phyloP scores from a whole-genome alignment of 176 grass and related monocot genomes.

The Carex parvula region DNA sequence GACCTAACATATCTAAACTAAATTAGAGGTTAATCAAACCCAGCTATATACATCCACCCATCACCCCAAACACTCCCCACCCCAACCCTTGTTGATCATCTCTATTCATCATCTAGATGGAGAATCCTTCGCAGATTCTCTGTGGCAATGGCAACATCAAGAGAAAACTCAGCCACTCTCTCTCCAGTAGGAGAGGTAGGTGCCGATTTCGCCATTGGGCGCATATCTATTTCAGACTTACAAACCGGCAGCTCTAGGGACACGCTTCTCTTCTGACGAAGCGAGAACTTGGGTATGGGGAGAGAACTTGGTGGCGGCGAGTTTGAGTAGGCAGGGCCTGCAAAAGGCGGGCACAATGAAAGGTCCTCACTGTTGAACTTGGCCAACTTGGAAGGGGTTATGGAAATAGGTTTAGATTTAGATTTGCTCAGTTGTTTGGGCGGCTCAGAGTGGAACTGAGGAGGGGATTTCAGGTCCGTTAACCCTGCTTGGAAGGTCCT shows the following conservation, averaged over 20 bases:
- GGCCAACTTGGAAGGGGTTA: conserved; percentile 43
- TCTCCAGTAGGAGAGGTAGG: conserved; percentile 60
- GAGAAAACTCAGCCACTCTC: conserved; percentile 37
- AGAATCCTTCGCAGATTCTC: conserved; percentile 95
- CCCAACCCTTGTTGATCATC: conserved; percentile 12
- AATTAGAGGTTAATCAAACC: conserved; percentile 8
- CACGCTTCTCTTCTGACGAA: conserved; percentile 65
- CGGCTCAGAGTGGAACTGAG: conserved; percentile 4
- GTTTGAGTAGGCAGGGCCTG: conserved; percentile 78
- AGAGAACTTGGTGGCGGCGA: conserved; percentile 86
- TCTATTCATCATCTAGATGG: conserved; percentile 41
- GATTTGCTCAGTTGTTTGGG: conserved; percentile 35
- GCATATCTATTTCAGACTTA: conserved; percentile 29
- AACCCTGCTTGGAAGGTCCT: conserved; percentile 54
- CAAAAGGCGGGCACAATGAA: conserved; percentile 63
- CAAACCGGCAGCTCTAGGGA: conserved; percentile 59
- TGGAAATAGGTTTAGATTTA: conserved; percentile 54
- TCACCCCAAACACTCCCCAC: conserved; percentile 5
- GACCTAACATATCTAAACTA: conserved; percentile 10
- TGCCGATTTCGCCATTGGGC: conserved; percentile 55
- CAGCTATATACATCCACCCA: conserved; percentile 22
- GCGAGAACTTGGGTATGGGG: conserved; percentile 81
- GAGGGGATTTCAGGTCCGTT: conserved; percentile 32
- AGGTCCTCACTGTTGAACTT: conserved; percentile 39
- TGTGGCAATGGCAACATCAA: conserved; percentile 45